Evolutionary conservation across 2,329 filamentous ascomycete genomes (phyloP), one percentile per base, ranked within the genome.

Genomic region (Hyphodiscus sp.): DNA sequence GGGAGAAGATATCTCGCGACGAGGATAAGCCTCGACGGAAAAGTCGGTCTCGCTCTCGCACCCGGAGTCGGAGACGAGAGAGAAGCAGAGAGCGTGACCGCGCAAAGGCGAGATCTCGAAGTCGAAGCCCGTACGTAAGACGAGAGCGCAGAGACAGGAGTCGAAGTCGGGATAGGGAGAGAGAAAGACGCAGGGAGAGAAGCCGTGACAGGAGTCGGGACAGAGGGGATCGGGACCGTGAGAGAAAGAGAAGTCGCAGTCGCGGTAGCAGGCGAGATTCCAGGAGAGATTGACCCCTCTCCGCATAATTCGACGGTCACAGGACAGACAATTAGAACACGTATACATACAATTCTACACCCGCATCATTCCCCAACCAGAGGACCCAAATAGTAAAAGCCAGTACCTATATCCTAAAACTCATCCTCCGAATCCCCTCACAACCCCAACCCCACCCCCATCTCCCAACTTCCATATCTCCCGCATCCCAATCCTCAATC

Each of bases 201-300:
- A 56, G 57, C 16, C 46, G 61, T 30, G 45, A 47, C 9, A 23
- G 26, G 16, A 29, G 20, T n/a, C 20, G 26, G 55, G 60, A 52
- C 51, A 49, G 23, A 59, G 57, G 54, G 55, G 54, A 61, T 46
- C 55, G 56, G n/a, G 50, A 57, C 41, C 45, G 51, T 16, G 58
- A 60, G 20, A 58, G 59, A 38, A 58, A 65, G 7, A 56, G 61
- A 49, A 50, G 54, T 43, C 54, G 56, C 19, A 60, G 58, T 42
- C 46, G 59, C 11, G 59, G 56, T 11, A 59, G 54, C n/a, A 53
- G 54, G 18, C 58, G 61, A n/a, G 60, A 63, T 15, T 55, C 56
- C 16, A 58, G 52, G 45, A 52, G 58, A 45, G 54, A 55, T 20
- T 58, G 58, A 70, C 6, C 3, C 19, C 16, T 38, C 11, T 13